Evolutionary conservation across 2,329 filamentous ascomycete species (phyloP), one percentile per base, ranked within the genome.

Genomic region (Colletotrichum somersetense): DNA sequence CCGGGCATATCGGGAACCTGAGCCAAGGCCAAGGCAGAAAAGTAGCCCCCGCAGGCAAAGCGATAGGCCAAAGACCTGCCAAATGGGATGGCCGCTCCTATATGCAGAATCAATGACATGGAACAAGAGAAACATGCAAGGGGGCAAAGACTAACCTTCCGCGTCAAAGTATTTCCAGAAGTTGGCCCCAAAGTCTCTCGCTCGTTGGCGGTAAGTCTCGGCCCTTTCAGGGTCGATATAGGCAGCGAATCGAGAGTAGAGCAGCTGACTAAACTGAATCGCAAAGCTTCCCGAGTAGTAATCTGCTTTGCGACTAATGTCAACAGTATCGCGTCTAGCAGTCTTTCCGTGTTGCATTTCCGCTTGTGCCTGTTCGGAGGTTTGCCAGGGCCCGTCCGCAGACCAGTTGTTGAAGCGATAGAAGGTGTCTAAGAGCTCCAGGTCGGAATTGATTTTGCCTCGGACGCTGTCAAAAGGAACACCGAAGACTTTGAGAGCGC

Each of bases 231-330:
- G 77, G 61, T 87, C 85, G 3, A 85, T 53, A 20, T 85, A 82
- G 0, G 74, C 70, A 0, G 84, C 84, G 71, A 85, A 84, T 10
- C 81, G 83, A 0, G 81, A 78, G 71, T 85, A 88, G 0, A 87
- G 76, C 3, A 88, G 76, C 69, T 88, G 85, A 2, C 81, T 83
- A 44, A 87, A 88, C 66, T 88, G 86, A 11, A 88, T 86, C 0
- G 86, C 86, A 66, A 88, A 88, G 57, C 86, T 88, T 0, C 86
- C 85, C 1, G 86, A 87, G 66, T 88, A 88, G 75, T 88, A 87
- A 63, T 88, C 86, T 0, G 82, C 85, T 57, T 88, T 85, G 6
- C 80, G 50, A 1, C 80, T 78, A 0, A 74, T 59, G 0, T 77
- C 76, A 0, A 78, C 62, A 0, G 57, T 52, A 23, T 79, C 78